A percentile compares a stretch with the other conserved stretches of the same genome.
Conservation (phyloP, 345 rosid species). For the Brassica juncea region DNA sequence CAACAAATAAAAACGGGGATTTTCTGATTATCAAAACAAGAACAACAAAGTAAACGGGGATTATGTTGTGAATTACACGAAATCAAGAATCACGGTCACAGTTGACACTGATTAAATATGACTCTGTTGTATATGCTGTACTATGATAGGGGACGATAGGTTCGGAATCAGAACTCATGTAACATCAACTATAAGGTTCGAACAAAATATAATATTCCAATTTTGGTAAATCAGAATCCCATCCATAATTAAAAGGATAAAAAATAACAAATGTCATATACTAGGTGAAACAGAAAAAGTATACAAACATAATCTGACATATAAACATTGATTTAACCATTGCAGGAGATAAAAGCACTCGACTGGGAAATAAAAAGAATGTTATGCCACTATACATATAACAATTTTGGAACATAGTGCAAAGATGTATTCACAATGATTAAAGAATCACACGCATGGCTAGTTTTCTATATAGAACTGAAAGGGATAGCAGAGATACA, state of each 20-base stretch:
- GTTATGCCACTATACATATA: too few relatives aligned
- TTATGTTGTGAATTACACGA: background rate
- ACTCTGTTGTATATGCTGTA: background rate
- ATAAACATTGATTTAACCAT: slow-evolving; percentile 32
- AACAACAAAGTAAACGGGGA: background rate
- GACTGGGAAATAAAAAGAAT: too few relatives aligned
- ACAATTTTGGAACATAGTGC: too few relatives aligned
- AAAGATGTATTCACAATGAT: too few relatives aligned
- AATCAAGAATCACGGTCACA: background rate
- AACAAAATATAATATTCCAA: slow-evolving; percentile 38
- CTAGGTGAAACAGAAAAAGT: slow-evolving; percentile 2
- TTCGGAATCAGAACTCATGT: slow-evolving; percentile 31
- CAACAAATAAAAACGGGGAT: background rate
- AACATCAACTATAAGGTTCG: slow-evolving; percentile 31
- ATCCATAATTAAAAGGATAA: slow-evolving; percentile 22
- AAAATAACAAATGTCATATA: slow-evolving; percentile 8
- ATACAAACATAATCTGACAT: slow-evolving; percentile 33
- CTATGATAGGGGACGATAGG: slow-evolving; percentile 7
- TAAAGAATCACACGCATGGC: too few relatives aligned
- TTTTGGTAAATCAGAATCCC: slow-evolving; percentile 42
- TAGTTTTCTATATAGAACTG: too few relatives aligned
- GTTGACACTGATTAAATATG: background rate
- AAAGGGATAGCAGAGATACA: too few relatives aligned
- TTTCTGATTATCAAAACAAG: background rate
- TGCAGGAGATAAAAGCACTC: background rate